Conservation (phyloP, 495 filamentous ascomycete genomes). For the Xylaria scruposa region DNA sequence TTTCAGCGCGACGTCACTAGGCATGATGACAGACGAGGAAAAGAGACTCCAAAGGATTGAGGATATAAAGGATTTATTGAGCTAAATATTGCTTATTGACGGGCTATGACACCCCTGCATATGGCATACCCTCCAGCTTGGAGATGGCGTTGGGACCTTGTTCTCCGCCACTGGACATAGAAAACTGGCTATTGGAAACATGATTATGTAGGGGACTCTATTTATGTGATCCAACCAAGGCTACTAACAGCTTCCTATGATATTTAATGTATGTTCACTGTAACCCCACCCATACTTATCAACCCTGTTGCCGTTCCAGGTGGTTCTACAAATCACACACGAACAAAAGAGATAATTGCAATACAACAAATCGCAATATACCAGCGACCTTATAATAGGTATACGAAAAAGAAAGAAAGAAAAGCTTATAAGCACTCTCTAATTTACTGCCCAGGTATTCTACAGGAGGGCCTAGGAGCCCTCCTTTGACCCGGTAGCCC, state of each 20-base stretch:
- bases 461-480: not conserved
- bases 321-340: not conserved
- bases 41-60: constrained; percentile 89
- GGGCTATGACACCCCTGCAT: not conserved
- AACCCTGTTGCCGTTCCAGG: not conserved
- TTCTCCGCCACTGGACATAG: not conserved
- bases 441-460: not conserved
- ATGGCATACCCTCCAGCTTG: not conserved
- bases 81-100: constrained; percentile 47
- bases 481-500: constrained; percentile 9
- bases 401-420: not conserved
- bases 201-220: not conserved
- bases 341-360: not conserved
- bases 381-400: not conserved
- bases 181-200: not conserved
- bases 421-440: not conserved
- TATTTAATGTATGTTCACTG: not conserved
- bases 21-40: constrained; percentile 93
- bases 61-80: constrained; percentile 91
- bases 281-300: not conserved
- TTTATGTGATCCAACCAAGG: not conserved
- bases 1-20: constrained; percentile 83
- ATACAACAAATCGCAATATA: not conserved
- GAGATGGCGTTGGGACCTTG: not conserved
- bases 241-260: not conserved